Evolutionary conservation across 768 basidiomycete species (phyloP).

Genomic region (Floccularia luteovirens): DNA sequence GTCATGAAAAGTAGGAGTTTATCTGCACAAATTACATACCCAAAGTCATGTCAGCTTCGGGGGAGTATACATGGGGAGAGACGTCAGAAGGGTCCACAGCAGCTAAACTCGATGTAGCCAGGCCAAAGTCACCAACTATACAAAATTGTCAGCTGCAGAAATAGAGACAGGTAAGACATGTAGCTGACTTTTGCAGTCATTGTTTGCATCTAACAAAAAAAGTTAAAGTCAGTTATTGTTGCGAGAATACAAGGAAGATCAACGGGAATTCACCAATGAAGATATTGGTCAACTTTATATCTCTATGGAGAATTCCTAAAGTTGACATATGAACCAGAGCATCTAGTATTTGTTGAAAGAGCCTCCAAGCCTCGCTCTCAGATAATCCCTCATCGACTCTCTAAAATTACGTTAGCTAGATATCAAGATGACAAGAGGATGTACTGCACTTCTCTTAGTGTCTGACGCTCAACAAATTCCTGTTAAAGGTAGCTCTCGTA

Average conservation of each 20-base stretch:
- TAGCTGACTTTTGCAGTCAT: constrained; percentile 67
- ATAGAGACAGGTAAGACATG: background rate
- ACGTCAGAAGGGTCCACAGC: constrained; percentile 72
- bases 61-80: constrained; percentile 30
- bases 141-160: constrained; percentile 3
- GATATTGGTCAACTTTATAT: constrained; percentile 91
- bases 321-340: constrained; percentile 87
- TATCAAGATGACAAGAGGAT: background rate
- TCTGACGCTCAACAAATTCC: constrained; percentile 91
- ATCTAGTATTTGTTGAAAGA: constrained; percentile 87
- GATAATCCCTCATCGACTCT: constrained; percentile 73
- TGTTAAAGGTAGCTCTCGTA: constrained; percentile 16
- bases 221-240: constrained; percentile 2
- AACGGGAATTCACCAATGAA: constrained; percentile 85
- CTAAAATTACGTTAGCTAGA: constrained; percentile 25
- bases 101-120: constrained; percentile 77
- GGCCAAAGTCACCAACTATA: constrained; percentile 86
- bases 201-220: constrained; percentile 56
- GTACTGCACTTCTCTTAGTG: constrained; percentile 64
- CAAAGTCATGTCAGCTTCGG: constrained; percentile 68
- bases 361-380: constrained; percentile 83
- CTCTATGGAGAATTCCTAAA: constrained; percentile 80
- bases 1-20: background rate
- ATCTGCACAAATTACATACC: constrained; percentile 28
- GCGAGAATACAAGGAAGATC: background rate